Evolutionary conservation across 78 protist species (phyloP).

Genomic region (Goniomonas avonlea): DNA sequence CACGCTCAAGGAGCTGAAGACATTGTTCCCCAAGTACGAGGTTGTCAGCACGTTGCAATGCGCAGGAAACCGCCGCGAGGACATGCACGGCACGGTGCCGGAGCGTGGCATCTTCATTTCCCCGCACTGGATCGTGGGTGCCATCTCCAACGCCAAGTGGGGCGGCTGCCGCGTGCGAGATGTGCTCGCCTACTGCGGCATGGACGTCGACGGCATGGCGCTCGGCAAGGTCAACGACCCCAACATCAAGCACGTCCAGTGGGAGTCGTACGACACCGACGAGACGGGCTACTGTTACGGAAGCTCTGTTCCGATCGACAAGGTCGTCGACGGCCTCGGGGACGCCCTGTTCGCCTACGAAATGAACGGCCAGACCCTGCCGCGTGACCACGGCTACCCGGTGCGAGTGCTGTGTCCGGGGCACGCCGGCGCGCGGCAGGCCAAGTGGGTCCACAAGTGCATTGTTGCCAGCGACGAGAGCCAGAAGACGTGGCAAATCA

Average conservation of each 20-base stretch:
- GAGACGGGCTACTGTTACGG: not conserved
- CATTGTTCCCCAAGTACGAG: not conserved
- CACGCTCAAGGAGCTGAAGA: constrained; percentile 52
- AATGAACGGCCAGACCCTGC: constrained; percentile 76
- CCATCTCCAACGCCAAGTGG: constrained; percentile 43
- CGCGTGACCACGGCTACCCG: constrained; percentile 17
- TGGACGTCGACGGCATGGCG: not conserved
- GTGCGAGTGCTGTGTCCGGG: not conserved
- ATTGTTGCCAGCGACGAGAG: too few species aligned
- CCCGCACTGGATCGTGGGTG: constrained; percentile 55
- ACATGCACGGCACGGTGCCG: constrained; percentile 22
- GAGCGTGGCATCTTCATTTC: too few species aligned
- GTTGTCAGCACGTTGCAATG: constrained; percentile 38
- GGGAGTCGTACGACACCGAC: constrained; percentile 38
- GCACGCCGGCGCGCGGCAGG: too few species aligned
- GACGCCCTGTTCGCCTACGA: constrained; percentile 84
- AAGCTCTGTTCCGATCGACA: constrained; percentile 45
- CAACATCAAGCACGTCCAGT: constrained; percentile 29
- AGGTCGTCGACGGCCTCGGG: constrained; percentile 34
- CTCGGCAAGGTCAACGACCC: not conserved
- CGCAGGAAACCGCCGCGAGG: constrained; percentile 60
- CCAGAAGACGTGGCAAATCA: too few species aligned
- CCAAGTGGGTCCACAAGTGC: too few species aligned
- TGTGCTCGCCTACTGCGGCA: constrained; percentile 21
- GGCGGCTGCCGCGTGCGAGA: constrained; percentile 50